A percentile compares a stretch with the other conserved stretches of the same genome.
Conservation (phyloP, 1,284 basidiomycete genomes). For the Apiotrichum siamense region DNA sequence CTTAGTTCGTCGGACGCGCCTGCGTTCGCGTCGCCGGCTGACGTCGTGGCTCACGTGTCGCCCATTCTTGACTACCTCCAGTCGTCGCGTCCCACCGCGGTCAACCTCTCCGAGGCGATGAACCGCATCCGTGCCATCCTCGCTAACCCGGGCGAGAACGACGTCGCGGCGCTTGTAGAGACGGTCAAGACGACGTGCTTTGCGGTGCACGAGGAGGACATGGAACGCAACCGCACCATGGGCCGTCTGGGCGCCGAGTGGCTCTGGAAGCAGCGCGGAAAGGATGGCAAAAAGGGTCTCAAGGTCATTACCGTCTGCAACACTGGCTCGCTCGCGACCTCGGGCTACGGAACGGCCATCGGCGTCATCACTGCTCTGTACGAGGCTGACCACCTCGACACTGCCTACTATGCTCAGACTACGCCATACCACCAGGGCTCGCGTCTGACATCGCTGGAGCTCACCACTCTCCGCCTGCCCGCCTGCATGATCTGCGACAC, state of each 20-base stretch:
- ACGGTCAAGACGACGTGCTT: slow-evolving; percentile 54
- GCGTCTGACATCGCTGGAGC: slow-evolving; percentile 73
- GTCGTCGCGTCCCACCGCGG: slow-evolving; percentile 85
- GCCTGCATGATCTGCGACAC: slow-evolving; percentile 89
- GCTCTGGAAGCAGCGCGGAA: slow-evolving; percentile 57
- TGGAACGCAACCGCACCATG: slow-evolving; percentile 75
- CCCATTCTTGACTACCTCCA: slow-evolving; percentile 65
- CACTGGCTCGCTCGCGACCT: slow-evolving; percentile 85
- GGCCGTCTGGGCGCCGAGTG: slow-evolving; percentile 74
- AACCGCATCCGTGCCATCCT: slow-evolving; percentile 57
- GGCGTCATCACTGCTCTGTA: slow-evolving; percentile 86
- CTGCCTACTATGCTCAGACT: slow-evolving; percentile 84
- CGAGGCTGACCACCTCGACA: slow-evolving; percentile 65
- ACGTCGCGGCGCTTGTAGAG: slow-evolving; percentile 51
- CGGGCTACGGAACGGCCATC: slow-evolving; percentile 86
- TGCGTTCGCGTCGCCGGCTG: slow-evolving; percentile 24
- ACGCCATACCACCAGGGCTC: slow-evolving; percentile 80
- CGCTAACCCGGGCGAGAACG: slow-evolving; percentile 31
- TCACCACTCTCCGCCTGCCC: slow-evolving; percentile 71
- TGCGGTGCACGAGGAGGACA: slow-evolving; percentile 71
- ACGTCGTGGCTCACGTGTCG: slow-evolving; percentile 22
- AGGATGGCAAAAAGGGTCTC: slow-evolving; percentile 52
- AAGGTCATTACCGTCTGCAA: slow-evolving; percentile 93
- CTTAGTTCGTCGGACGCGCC: slow-evolving; percentile 23
- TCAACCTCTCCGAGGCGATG: slow-evolving; percentile 80